Percentiles rank a stretch among this genome's conserved stretches.
Evolutionary conservation across 2,329 filamentous ascomycete species (phyloP).

Genomic region (Talaromyces atroroseus): DNA sequence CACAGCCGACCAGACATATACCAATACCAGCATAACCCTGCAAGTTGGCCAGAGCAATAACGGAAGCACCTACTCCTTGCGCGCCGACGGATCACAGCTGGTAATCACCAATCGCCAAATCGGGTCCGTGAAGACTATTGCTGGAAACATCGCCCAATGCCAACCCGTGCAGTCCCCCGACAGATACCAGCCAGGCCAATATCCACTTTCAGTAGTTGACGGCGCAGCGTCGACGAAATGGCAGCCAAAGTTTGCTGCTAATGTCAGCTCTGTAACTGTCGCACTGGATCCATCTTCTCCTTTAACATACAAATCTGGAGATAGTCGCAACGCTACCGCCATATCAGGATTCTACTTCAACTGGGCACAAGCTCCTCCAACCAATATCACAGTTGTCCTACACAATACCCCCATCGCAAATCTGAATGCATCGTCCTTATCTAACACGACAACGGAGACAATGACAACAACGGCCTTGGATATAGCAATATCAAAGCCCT

Average conservation of each 20-base stretch:
- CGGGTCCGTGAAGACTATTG: constrained; percentile 49
- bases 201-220: constrained; percentile 62
- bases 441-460: background rate
- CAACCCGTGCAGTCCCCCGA: constrained; percentile 46
- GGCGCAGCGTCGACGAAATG: constrained; percentile 62
- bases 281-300: constrained; percentile 38
- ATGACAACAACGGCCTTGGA: background rate
- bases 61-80: constrained; percentile 42
- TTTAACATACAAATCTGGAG: constrained; percentile 5
- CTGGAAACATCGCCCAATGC: constrained; percentile 62
- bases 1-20: constrained; percentile 52
- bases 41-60: constrained; percentile 46
- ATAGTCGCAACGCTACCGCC: constrained; percentile 25
- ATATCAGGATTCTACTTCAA: constrained; percentile 52
- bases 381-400: constrained; percentile 50
- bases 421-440: constrained; percentile 23
- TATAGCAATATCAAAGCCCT: constrained; percentile 31
- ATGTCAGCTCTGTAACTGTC: constrained; percentile 52
- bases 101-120: constrained; percentile 55
- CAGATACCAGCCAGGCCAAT: constrained; percentile 58
- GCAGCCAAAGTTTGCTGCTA: constrained; percentile 53
- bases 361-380: constrained; percentile 55
- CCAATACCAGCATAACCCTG: constrained; percentile 53
- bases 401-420: constrained; percentile 40
- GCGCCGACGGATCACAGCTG: constrained; percentile 44